phyloP scores from a whole-genome alignment of 768 basidiomycete genomes.

The Gloeostereum incarnatum region DNA sequence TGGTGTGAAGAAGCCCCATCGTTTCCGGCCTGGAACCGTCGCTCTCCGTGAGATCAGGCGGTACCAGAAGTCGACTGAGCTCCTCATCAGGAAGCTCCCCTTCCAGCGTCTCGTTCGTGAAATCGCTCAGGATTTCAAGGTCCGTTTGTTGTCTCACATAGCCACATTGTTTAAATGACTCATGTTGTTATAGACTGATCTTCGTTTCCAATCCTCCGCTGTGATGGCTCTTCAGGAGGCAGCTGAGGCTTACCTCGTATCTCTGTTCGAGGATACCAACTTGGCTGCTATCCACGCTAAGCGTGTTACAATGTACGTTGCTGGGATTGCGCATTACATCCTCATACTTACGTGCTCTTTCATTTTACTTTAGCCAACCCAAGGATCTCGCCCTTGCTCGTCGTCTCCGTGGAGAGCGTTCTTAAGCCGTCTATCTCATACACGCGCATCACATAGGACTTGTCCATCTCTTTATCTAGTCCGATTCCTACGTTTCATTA shows the following conservation, averaged over 20 bases:
- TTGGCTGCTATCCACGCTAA: slow-evolving; percentile 89
- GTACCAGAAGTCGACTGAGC: slow-evolving; percentile 98
- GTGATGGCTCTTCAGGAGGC: slow-evolving; percentile 93
- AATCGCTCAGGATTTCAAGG: slow-evolving; percentile 97
- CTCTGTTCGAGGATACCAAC: slow-evolving; percentile 83
- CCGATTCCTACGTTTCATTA: too few species aligned
- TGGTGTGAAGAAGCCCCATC: slow-evolving; percentile 99
- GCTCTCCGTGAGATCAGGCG: slow-evolving; percentile 97
- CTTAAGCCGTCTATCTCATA: slow-evolving; percentile 37
- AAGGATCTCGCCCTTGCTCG: slow-evolving; percentile 85
- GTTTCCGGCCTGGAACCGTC: slow-evolving; percentile 96
- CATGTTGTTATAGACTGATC: slow-evolving; percentile 52
- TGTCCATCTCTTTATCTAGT: too few species aligned
- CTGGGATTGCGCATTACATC: slow-evolving; percentile 6
- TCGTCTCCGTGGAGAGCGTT: slow-evolving; percentile 80
- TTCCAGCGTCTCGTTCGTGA: slow-evolving; percentile 98
- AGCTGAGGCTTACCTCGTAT: slow-evolving; percentile 83
- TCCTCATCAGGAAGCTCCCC: slow-evolving; percentile 98
- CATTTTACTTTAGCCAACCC: slow-evolving; percentile 58
- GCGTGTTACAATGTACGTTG: slow-evolving; percentile 31
- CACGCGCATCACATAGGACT: too few species aligned
- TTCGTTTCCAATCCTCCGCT: slow-evolving; percentile 94
- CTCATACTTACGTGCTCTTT: slow-evolving; percentile 6
- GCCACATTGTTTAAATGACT: not conserved
- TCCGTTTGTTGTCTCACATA: slow-evolving; percentile 17